Conservation (phyloP, 2,329 filamentous ascomycete species). For the Dactylellina parvicollis region DNA sequence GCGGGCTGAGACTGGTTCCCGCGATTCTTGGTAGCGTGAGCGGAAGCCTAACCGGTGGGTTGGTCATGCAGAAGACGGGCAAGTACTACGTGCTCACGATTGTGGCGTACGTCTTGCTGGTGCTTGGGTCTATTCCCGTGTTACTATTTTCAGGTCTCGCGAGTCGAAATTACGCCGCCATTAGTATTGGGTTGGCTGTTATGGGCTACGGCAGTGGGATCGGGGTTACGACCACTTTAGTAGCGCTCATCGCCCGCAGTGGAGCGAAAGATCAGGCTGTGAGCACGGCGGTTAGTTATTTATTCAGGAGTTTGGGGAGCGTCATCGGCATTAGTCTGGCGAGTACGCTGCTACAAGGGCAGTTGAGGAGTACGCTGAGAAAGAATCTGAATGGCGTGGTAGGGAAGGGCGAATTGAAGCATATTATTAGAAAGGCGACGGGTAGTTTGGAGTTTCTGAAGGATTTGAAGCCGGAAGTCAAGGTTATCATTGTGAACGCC, state of each 20-base stretch:
- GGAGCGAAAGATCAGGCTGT: conserved; percentile 75
- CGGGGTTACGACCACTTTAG: conserved; percentile 76
- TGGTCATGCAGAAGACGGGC: conserved; percentile 75
- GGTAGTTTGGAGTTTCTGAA: conserved; percentile 76
- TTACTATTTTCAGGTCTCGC: conserved; percentile 61
- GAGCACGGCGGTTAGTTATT: conserved; percentile 80
- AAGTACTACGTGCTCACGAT: conserved; percentile 77
- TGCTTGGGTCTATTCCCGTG: conserved; percentile 69
- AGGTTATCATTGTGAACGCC: conserved; percentile 71
- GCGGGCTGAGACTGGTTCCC: conserved; percentile 74
- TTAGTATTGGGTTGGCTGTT: conserved; percentile 69
- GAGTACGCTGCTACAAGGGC: conserved; percentile 76
- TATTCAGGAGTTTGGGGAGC: conserved; percentile 78
- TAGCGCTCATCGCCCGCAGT: conserved; percentile 77
- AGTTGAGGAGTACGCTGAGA: conserved; percentile 69
- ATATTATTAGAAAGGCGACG: conserved; percentile 75
- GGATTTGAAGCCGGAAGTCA: conserved; percentile 70
- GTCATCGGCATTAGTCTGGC: conserved; percentile 75
- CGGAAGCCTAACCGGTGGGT: conserved; percentile 73
- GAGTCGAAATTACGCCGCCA: conserved; percentile 56
- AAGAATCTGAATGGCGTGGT: conserved; percentile 54
- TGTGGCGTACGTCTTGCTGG: conserved; percentile 66
- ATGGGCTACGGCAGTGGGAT: conserved; percentile 68
- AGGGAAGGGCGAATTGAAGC: conserved; percentile 61
- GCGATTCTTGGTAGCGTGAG: conserved; percentile 70